Conservation (phyloP, 2,329 filamentous ascomycete species). For the Calonectria honghensis region DNA sequence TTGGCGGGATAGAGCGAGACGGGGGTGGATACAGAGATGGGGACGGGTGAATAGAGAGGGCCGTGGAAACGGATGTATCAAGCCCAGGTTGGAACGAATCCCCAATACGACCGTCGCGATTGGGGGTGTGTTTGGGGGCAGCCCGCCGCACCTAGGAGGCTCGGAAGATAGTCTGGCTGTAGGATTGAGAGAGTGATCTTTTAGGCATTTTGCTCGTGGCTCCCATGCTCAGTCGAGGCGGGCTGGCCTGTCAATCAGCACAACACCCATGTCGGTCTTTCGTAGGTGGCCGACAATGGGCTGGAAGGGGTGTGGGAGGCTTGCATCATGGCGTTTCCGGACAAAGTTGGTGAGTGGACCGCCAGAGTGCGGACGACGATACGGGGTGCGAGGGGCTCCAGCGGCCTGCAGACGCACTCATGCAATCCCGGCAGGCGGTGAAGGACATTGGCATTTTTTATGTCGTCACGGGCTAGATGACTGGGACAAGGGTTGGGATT, state of each 20-base stretch:
- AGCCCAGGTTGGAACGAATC: slow-evolving; percentile 34
- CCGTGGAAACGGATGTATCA: slow-evolving; percentile 40
- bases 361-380: slow-evolving; percentile 40
- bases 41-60: slow-evolving; percentile 38
- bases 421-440: slow-evolving; percentile 53
- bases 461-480: slow-evolving; percentile 38
- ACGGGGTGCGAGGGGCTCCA: slow-evolving; percentile 44
- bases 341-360: slow-evolving; percentile 45
- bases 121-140: slow-evolving; percentile 24
- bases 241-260: slow-evolving; percentile 49
- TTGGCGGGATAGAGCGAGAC: slow-evolving; percentile 46
- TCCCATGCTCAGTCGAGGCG: slow-evolving; percentile 52
- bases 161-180: slow-evolving; percentile 31
- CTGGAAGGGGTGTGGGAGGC: slow-evolving; percentile 40
- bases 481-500: slow-evolving; percentile 29
- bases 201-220: slow-evolving; percentile 51
- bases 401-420: slow-evolving; percentile 47
- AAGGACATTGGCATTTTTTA: slow-evolving; percentile 43
- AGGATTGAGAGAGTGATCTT: slow-evolving; percentile 44
- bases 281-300: slow-evolving; percentile 38
- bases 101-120: slow-evolving; percentile 26
- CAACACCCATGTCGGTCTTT: slow-evolving; percentile 48
- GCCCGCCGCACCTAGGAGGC: slow-evolving; percentile 10
- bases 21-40: slow-evolving; percentile 38
- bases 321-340: slow-evolving; percentile 42